phyloP scores from a whole-genome alignment of 805 yeast genomes.

The Allodekkera sacchari region DNA sequence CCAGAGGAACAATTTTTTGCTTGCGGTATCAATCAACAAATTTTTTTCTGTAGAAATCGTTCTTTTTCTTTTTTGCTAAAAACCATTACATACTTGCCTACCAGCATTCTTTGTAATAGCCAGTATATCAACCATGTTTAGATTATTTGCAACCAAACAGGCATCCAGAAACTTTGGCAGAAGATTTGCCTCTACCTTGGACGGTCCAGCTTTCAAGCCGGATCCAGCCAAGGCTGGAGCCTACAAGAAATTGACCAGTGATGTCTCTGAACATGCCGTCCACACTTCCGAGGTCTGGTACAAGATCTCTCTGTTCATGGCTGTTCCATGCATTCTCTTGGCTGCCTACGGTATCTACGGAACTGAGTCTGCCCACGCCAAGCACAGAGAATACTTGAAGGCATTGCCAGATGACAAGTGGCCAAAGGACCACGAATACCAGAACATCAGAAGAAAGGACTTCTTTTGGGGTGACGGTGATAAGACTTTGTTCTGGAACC shows the following conservation, averaged over 20 bases:
- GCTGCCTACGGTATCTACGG: constrained; percentile 75
- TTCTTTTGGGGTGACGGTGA: constrained; percentile 99
- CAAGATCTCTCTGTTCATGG: constrained; percentile 71
- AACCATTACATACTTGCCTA: too few relatives aligned
- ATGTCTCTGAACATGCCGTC: constrained; percentile 71
- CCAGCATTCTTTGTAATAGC: too few relatives aligned
- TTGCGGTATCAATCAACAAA: too few relatives aligned
- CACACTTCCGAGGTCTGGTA: constrained; percentile 76
- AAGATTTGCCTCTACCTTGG: constrained; percentile 23
- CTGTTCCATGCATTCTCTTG: constrained; percentile 71
- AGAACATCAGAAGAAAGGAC: constrained; percentile 78
- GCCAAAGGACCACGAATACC: constrained; percentile 84
- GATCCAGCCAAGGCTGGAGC: constrained; percentile 64
- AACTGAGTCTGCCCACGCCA: constrained; percentile 81
- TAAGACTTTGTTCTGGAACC: constrained; percentile 95
- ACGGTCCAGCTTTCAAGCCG: constrained; percentile 39
- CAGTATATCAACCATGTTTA: too few relatives aligned
- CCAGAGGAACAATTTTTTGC: too few relatives aligned
- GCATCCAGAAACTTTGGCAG: constrained; percentile 19
- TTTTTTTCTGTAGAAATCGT: too few relatives aligned
- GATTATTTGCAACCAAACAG: constrained; percentile 30
- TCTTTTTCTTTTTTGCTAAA: too few relatives aligned
- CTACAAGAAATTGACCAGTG: constrained; percentile 51
- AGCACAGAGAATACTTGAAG: constrained; percentile 73
- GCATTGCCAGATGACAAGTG: constrained; percentile 82